A percentile compares a stretch with the other conserved stretches of the same genome.
Evolutionary conservation across 495 filamentous ascomycete species (phyloP).

Genomic region (Mytilinidion resinicola): DNA sequence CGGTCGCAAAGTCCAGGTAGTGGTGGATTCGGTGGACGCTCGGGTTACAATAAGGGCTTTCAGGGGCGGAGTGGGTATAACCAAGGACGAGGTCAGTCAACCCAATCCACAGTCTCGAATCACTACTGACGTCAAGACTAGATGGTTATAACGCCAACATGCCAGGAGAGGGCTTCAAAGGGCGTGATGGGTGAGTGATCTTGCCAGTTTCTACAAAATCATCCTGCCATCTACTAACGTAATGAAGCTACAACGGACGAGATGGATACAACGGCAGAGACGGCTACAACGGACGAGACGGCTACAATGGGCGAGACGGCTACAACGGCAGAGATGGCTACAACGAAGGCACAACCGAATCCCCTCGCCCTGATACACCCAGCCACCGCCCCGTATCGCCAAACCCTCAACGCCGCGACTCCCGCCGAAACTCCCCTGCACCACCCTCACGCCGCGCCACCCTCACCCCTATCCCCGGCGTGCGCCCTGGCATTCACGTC

Average conservation of each 20-base stretch:
- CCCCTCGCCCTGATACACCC: neutral
- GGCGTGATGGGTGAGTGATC: neutral
- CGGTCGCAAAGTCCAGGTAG: slow-evolving; percentile 15
- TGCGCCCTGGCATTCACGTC: slow-evolving; percentile 24
- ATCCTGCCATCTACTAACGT: no score
- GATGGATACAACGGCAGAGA: slow-evolving; percentile 19
- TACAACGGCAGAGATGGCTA: slow-evolving; percentile 8
- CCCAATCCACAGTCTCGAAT: neutral
- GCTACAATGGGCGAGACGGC: neutral
- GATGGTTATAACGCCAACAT: neutral
- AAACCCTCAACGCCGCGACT: slow-evolving; percentile 11
- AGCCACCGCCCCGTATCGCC: slow-evolving; percentile 21
- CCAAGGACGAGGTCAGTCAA: slow-evolving; percentile 17
- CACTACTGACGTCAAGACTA: no score
- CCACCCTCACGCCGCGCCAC: slow-evolving; percentile 23
- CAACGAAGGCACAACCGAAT: slow-evolving; percentile 16
- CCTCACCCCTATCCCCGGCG: slow-evolving; percentile 25
- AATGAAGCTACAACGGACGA: slow-evolving; percentile 20
- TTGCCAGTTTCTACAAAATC: no score
- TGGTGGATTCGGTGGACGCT: slow-evolving; percentile 20
- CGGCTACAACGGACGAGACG: slow-evolving; percentile 13
- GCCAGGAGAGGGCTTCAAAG: neutral
- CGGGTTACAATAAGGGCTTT: slow-evolving; percentile 19
- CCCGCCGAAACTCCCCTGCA: slow-evolving; percentile 11
- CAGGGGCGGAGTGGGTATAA: slow-evolving; percentile 8